Evolutionary conservation across 2,329 filamentous ascomycete genomes (phyloP), one percentile per base, ranked within the genome.

Genomic region (Pseudogymnoascus sp.): DNA sequence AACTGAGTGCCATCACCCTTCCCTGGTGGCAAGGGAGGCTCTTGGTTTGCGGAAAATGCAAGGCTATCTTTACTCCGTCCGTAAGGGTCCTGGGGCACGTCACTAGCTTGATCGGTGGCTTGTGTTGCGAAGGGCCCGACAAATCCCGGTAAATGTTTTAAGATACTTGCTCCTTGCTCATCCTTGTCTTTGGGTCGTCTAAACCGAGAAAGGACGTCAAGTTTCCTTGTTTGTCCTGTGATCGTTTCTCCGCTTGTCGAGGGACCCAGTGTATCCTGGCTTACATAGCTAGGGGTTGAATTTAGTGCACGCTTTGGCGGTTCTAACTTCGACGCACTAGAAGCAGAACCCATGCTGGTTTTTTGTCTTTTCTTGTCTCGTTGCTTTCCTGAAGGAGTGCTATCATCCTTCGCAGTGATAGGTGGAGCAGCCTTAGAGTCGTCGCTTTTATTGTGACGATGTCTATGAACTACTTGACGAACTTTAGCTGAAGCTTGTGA

Each of bases 201-300:
- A 61, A 74, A 72, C n/a, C 72, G 70, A 12, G 69, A 67, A 24
- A 73, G 65, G 12, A 69, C 68, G 22, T 69, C 70, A 46, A 70
- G 77, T 65, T 77, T 78, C 41, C 73, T 73, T 1, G 72, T 67
- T 4, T 69, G 68, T 11, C 72, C 72, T 4, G 69, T 70, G 10
- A 26, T 50, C 14, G 43, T 50, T 24, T 22, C 26, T 28, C 43
- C 24, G 6, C 22, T 60, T 6, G 56, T 37, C 12, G 28, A 26
- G 26, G 37, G 56, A 10, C 56, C 56, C 8, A 60, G 22, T 2
- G 43, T 50, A 50, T 50, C 26, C 56, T 50, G 43, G 71, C 88
- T 91, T 68, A 83, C 84, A 43, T 84, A 80, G 74, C 90, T 95
- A 6, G 92, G 89, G 0, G 91, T 90, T 26, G 93, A 91, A 75